A percentile compares a stretch with the other conserved stretches of the same genome.
These are phyloP conservation scores for Cercospora citrullina DNA, from an alignment of 2,329 filamentous ascomycete genomes.

Conservation along the genomic window DNA sequence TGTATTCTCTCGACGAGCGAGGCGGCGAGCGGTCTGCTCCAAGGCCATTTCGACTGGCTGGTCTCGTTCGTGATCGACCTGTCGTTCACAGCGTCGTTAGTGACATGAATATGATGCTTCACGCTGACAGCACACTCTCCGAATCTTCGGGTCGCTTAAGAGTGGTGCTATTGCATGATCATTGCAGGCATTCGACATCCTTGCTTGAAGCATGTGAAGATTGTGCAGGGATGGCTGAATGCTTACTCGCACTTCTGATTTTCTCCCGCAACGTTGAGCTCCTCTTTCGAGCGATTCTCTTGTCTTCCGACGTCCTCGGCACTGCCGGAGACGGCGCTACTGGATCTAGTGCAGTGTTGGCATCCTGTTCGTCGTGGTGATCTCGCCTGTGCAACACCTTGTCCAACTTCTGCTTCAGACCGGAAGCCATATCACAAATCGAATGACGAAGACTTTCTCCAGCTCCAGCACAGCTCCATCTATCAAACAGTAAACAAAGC, in stretches of 20 bases:
- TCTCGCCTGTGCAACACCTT: constrained; percentile 18
- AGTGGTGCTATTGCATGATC: background rate
- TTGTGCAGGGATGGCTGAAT: background rate
- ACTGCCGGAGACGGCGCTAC: constrained; percentile 1
- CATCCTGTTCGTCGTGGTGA: constrained; percentile 6
- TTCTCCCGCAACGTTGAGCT: constrained; percentile 7
- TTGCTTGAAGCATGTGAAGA: background rate
- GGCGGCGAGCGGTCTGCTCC: background rate
- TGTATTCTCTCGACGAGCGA: constrained; percentile 8
- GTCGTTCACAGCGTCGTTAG: background rate
- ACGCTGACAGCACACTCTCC: background rate
- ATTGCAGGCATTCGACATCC: background rate
- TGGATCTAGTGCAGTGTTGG: background rate
- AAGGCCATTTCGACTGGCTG: background rate
- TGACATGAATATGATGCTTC: constrained; percentile 6
- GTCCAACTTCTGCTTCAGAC: constrained; percentile 20
- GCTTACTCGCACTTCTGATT: constrained; percentile 13
- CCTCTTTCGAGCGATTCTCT: constrained; percentile 7
- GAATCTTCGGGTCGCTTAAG: background rate
- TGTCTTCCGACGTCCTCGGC: constrained; percentile 9
- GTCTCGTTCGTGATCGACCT: constrained; percentile 7
- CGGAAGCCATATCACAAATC: constrained; percentile 13
- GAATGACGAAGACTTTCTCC: background rate
- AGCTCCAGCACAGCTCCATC: background rate
- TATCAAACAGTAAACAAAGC: constrained; percentile 5